Percentiles rank a stretch among this genome's conserved stretches.
These are phyloP conservation scores for Ceratobasidium sp. DNA, from an alignment of 1,284 basidiomycete species.

Conservation along the genomic window DNA sequence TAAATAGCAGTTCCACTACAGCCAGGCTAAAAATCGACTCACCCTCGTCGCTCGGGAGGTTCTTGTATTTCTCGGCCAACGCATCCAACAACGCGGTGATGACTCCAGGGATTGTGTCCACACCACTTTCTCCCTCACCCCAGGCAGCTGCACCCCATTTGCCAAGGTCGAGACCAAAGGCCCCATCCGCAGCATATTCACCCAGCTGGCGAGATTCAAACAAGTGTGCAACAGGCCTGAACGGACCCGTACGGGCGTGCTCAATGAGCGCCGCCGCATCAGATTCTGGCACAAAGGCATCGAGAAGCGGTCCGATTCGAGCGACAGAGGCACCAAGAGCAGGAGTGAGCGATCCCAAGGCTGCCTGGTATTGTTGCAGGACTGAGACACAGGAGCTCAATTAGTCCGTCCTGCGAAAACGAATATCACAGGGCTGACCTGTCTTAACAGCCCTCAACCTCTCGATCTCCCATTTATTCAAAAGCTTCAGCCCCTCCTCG, in stretches of 20 bases:
- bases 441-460: constrained; percentile 84
- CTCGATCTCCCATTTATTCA: constrained; percentile 88
- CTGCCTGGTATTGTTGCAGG: constrained; percentile 84
- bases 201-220: constrained; percentile 86
- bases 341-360: constrained; percentile 74
- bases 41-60: constrained; percentile 72
- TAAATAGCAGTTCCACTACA: constrained; percentile 13
- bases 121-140: constrained; percentile 64
- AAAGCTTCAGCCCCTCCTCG: constrained; percentile 79
- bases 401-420: constrained; percentile 34
- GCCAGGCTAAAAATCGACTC: constrained; percentile 51
- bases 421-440: constrained; percentile 58
- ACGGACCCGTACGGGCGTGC: constrained; percentile 88
- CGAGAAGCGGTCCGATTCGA: constrained; percentile 17
- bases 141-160: constrained; percentile 69
- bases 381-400: constrained; percentile 59
- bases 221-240: constrained; percentile 82
- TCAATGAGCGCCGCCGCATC: constrained; percentile 87
- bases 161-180: constrained; percentile 88
- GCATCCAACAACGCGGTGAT: constrained; percentile 74
- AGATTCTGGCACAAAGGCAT: constrained; percentile 66
- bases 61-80: constrained; percentile 72
- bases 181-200: constrained; percentile 71
- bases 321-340: constrained; percentile 69
- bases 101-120: constrained; percentile 71